Conservation (phyloP, 2,329 filamentous ascomycete genomes). For the Ceratocystis papillata region DNA sequence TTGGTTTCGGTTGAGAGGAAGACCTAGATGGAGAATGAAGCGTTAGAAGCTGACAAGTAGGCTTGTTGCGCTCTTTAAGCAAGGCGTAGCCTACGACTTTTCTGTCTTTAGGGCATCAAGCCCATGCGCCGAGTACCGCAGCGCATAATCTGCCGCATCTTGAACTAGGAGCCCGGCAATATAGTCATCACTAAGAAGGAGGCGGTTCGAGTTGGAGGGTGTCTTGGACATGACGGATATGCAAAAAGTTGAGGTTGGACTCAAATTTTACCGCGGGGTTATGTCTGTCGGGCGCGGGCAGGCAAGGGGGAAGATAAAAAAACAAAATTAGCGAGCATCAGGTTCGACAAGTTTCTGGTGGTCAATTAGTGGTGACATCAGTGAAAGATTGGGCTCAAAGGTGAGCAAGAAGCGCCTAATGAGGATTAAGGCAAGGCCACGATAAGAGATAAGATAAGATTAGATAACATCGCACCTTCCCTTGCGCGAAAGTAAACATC, state of each 20-base stretch:
- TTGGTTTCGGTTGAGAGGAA: slow-evolving; percentile 57
- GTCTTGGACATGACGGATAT: slow-evolving; percentile 28
- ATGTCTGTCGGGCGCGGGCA: not conserved
- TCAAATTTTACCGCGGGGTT: not conserved
- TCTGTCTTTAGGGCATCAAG: slow-evolving; percentile 50
- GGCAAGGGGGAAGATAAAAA: not conserved
- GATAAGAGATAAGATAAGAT: not conserved
- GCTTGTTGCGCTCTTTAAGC: too few species aligned
- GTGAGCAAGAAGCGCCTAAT: not conserved
- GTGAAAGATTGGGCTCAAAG: not conserved
- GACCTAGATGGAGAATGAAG: slow-evolving; percentile 20
- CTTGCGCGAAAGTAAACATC: slow-evolving; percentile 36
- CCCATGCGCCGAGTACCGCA: slow-evolving; percentile 65
- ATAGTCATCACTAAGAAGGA: slow-evolving; percentile 59
- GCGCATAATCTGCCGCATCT: slow-evolving; percentile 63
- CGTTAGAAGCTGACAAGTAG: not conserved
- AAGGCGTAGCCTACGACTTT: slow-evolving; percentile 37
- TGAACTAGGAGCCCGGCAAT: slow-evolving; percentile 67
- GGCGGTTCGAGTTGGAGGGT: slow-evolving; percentile 27
- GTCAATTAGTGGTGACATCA: not conserved
- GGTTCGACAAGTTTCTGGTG: not conserved
- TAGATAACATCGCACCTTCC: slow-evolving; percentile 25
- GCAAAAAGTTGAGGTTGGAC: not conserved
- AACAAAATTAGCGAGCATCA: not conserved
- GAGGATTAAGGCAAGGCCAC: not conserved